Evolutionary conservation across 179 eudicot genomes (phyloP), one percentile per base, ranked within the genome.

Genomic region (Gypsophila paniculata): DNA sequence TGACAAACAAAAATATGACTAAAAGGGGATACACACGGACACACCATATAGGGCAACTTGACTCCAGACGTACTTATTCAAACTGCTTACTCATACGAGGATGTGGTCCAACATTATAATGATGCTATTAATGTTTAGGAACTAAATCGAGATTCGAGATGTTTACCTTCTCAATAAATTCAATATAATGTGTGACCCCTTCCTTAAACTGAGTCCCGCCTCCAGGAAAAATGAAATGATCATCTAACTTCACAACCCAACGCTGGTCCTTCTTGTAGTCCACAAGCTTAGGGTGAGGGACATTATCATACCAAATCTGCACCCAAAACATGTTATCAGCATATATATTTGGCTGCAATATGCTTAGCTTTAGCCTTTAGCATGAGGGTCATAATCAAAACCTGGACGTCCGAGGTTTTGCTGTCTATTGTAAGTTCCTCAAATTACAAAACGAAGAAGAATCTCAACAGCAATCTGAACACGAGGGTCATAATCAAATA

Each of bases 131-230:
- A 63, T 55, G 25, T 23, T 19, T 13, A 52, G 22, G 42, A 64
- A 29, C 53, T 21, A 14, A 14, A 48, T 13, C 25, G 18, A 75
- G 14, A 46, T 25, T 13, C 25, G 18, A 75, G 14, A 46, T 25
- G 61, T 59, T 38, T 79, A 95, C 99, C 99, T 88, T 88, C 75
- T 90, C 85, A 75, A 95, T 80, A 44, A 84, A 84, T 14, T 80
- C 83, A 71, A 95, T 84, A 68, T 95, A 95, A 69, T 85, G 83
- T 54, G 75, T 65, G 48, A 92, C 99, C 65, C 99, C 99, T 38
- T 90, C 81, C 80, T 88, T 95, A 78, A 95, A 95, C 63, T 95
- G 99, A 53, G 99, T 95, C 23, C 99, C 99, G 51, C 97, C 97
- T 44, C 99, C 99, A 71, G 99, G 99, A 67, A 95, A 95, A 75